A percentile compares a stretch with the other conserved stretches of the same genome.
phyloP scores from a whole-genome alignment of 306 rosid species.

The Trifolium subterraneum region DNA sequence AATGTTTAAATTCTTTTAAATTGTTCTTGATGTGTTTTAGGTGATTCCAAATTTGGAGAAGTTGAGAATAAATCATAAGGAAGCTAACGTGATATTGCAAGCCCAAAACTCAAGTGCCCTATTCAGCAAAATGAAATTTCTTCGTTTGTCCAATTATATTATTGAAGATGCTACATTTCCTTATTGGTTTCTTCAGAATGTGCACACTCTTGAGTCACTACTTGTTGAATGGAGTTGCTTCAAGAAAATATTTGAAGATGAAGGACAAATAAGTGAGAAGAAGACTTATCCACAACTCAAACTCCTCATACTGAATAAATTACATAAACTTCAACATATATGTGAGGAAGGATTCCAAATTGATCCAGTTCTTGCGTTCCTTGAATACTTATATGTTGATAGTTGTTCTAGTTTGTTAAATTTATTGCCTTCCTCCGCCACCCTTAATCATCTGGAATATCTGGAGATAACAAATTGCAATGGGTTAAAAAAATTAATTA shows the following conservation, averaged over 20 bases:
- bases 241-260: not conserved
- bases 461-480: not conserved
- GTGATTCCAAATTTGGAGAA: too few species aligned
- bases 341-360: not conserved
- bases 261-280: too few species aligned
- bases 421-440: not conserved
- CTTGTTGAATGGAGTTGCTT: not conserved
- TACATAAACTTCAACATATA: too few species aligned
- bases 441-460: not conserved
- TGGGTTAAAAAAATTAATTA: not conserved
- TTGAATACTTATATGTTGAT: not conserved
- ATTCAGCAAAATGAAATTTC: not conserved
- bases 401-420: not conserved
- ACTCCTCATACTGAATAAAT: too few species aligned
- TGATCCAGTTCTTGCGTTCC: not conserved
- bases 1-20: too few species aligned
- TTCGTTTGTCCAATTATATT: not conserved
- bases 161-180: not conserved
- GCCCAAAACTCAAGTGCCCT: too few species aligned
- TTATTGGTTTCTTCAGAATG: not conserved
- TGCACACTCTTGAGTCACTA: not conserved
- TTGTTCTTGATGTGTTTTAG: too few species aligned
- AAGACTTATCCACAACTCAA: too few species aligned
- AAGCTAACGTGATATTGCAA: too few species aligned
- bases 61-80: too few species aligned